A percentile compares a stretch with the other conserved stretches of the same genome.
These are phyloP conservation scores for Allium cepa DNA, from an alignment of 106 monocot genomes.

Conservation along the genomic window DNA sequence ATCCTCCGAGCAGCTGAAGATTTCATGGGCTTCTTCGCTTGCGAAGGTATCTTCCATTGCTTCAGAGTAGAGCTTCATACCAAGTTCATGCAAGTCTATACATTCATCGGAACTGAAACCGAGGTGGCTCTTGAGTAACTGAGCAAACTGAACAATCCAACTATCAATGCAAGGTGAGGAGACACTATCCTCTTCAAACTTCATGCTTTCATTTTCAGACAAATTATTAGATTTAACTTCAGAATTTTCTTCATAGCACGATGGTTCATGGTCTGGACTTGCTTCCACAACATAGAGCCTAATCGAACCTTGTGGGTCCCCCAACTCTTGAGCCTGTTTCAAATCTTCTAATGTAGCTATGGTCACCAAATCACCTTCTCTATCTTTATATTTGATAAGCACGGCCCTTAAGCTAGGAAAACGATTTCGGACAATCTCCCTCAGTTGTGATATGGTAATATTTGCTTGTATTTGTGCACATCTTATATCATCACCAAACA, in stretches of 20 bases:
- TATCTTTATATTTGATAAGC: constrained; percentile 83
- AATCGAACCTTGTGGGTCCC: constrained; percentile 48
- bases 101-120: constrained; percentile 77
- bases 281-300: constrained; percentile 71
- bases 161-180: constrained; percentile 42
- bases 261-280: constrained; percentile 64
- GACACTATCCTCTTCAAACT: constrained; percentile 16
- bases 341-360: constrained; percentile 82
- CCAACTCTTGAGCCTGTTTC: constrained; percentile 67
- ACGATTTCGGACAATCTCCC: constrained; percentile 49
- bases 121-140: constrained; percentile 71
- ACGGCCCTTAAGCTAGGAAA: constrained; percentile 66
- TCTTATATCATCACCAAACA: constrained; percentile 92
- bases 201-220: constrained; percentile 35
- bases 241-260: constrained; percentile 26
- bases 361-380: constrained; percentile 88
- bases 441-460: constrained; percentile 49
- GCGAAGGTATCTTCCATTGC: constrained; percentile 85
- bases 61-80: constrained; percentile 85
- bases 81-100: constrained; percentile 80
- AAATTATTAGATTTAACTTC: constrained; percentile 20
- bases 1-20: constrained; percentile 51
- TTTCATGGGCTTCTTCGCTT: constrained; percentile 71
- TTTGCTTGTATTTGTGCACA: constrained; percentile 51
- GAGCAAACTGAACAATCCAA: constrained; percentile 90